These are phyloP conservation scores for Venturia asperata DNA, from an alignment of 2,329 filamentous ascomycete species.

Conservation along the genomic window DNA sequence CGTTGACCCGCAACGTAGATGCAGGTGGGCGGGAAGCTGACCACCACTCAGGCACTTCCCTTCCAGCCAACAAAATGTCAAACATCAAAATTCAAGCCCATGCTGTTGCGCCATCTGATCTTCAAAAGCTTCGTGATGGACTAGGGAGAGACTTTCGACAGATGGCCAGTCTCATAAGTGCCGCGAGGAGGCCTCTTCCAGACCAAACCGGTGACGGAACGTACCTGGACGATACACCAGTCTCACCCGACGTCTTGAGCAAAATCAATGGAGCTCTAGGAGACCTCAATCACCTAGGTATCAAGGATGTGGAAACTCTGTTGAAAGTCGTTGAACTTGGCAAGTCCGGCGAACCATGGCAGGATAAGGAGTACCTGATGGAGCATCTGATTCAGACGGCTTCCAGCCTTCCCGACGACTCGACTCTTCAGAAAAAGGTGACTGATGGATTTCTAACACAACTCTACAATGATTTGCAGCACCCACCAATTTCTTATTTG, in stretches of 20 bases:
- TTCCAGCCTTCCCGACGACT: conserved; percentile 36
- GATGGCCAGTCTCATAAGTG: conserved; percentile 43
- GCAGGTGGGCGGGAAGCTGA: neutral
- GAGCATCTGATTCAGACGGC: conserved; percentile 46
- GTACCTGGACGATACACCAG: conserved; percentile 38
- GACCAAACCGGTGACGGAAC: conserved; percentile 57
- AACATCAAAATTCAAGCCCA: conserved; percentile 19
- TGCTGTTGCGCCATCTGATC: conserved; percentile 11
- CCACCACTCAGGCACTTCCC: neutral
- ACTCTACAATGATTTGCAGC: conserved; percentile 43
- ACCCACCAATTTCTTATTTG: conserved; percentile 38
- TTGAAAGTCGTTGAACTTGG: conserved; percentile 32
- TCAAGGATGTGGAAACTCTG: conserved; percentile 33
- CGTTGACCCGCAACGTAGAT: neutral
- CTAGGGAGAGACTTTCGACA: conserved; percentile 37
- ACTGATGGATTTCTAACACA: conserved; percentile 40
- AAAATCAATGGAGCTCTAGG: neutral
- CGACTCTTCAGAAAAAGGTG: conserved; percentile 33
- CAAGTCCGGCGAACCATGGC: conserved; percentile 45
- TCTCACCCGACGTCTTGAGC: conserved; percentile 7
- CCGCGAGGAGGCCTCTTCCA: conserved; percentile 56
- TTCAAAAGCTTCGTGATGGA: conserved; percentile 24
- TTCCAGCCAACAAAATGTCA: neutral
- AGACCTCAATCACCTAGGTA: conserved; percentile 30
- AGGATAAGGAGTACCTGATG: conserved; percentile 58